A percentile compares a stretch with the other conserved stretches of the same genome.
Conservation (phyloP, 495 filamentous ascomycete species). For the Parachaetomium inaequale region DNA sequence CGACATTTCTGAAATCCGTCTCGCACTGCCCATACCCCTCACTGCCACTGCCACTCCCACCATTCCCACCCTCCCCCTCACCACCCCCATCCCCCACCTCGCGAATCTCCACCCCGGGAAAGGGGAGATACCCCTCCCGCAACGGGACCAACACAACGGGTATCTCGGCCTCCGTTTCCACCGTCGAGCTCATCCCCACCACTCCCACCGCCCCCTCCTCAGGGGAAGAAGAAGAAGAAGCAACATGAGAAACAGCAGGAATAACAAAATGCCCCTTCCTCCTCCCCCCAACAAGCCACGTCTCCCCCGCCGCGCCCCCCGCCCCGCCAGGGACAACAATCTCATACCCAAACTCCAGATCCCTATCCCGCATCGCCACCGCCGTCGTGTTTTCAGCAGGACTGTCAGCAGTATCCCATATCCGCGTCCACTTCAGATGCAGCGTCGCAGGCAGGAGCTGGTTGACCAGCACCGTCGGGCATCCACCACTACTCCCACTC, state of each 20-base stretch:
- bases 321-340: too few species aligned
- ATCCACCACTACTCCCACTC: conserved; percentile 19
- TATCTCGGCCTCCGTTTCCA: conserved; percentile 47
- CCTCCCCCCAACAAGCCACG: conserved; percentile 81
- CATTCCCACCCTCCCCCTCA: conserved; percentile 12
- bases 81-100: conserved; percentile 38
- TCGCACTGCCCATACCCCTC: conserved; percentile 54
- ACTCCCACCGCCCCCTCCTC: background rate
- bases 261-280: conserved; percentile 73
- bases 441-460: conserved; percentile 69
- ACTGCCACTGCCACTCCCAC: background rate
- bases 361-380: conserved; percentile 36
- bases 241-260: conserved; percentile 24
- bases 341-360: conserved; percentile 80
- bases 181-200: conserved; percentile 29
- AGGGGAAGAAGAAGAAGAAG: background rate
- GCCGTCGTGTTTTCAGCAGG: background rate
- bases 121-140: conserved; percentile 66
- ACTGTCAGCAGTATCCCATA: conserved; percentile 59
- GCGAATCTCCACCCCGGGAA: conserved; percentile 76
- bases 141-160: conserved; percentile 74
- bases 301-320: conserved; percentile 67
- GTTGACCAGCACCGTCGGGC: conserved; percentile 55
- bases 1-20: conserved; percentile 73
- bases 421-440: conserved; percentile 68